phyloP scores from a whole-genome alignment of 805 yeast species.

The Saccharomycopsis selenospora region DNA sequence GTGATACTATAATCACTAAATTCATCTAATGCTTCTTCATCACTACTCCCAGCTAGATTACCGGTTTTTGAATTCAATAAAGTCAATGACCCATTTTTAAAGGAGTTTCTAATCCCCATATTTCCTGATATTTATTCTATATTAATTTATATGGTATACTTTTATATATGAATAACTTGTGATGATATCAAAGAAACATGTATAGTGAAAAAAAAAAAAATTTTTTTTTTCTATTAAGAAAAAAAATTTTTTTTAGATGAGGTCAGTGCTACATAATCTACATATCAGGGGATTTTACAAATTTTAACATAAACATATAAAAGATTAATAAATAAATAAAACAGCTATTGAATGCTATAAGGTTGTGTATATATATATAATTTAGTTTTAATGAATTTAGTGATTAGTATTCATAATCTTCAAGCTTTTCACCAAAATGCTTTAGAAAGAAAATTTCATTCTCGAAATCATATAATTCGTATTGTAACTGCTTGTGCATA shows the following conservation, averaged over 20 bases:
- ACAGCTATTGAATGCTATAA: too few species aligned
- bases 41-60: constrained; percentile 8
- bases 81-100: constrained; percentile 18
- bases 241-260: too few species aligned
- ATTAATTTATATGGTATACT: too few species aligned
- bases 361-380: too few species aligned
- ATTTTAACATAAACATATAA: too few species aligned
- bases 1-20: constrained; percentile 21
- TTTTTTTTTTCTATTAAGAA: too few species aligned
- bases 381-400: too few species aligned
- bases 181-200: background rate
- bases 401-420: background rate
- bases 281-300: too few species aligned
- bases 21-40: constrained; percentile 15
- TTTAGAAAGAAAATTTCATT: background rate
- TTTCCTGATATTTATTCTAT: too few species aligned
- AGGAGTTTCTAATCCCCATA: constrained; percentile 18
- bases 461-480: background rate
- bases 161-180: background rate
- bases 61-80: constrained; percentile 19
- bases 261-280: too few species aligned
- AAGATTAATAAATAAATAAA: too few species aligned
- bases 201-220: background rate
- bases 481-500: constrained; percentile 1
- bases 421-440: background rate